These are phyloP conservation scores for Tricladium varicosporioides DNA, from an alignment of 2,329 filamentous ascomycete genomes.

Conservation along the genomic window DNA sequence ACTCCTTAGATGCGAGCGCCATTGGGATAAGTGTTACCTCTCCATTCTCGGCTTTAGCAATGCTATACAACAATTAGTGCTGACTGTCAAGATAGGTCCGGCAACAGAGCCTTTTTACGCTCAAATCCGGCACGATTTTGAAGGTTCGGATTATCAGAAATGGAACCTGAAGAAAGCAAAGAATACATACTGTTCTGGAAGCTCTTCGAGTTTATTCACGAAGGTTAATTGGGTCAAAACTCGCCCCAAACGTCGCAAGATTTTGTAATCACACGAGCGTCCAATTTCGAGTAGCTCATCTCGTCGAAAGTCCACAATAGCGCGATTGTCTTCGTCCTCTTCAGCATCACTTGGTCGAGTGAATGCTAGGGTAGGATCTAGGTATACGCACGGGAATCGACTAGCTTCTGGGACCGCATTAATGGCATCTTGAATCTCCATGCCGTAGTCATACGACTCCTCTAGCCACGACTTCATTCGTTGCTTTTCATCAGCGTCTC, in stretches of 20 bases:
- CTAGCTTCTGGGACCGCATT: slow-evolving; percentile 12
- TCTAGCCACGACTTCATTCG: slow-evolving; percentile 22
- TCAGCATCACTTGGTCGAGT: neutral
- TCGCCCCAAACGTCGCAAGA: slow-evolving; percentile 19
- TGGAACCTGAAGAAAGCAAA: no score
- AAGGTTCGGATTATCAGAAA: no score
- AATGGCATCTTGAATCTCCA: slow-evolving; percentile 17
- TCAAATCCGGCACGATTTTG: no score
- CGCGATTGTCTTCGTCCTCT: slow-evolving; percentile 5
- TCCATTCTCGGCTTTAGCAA: slow-evolving; percentile 10
- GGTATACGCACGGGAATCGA: slow-evolving; percentile 21
- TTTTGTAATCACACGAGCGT: slow-evolving; percentile 21
- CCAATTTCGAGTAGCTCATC: slow-evolving; percentile 24
- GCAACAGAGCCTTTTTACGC: no score
- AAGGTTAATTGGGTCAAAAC: slow-evolving; percentile 21
- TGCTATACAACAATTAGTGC: neutral
- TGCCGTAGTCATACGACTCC: slow-evolving; percentile 23
- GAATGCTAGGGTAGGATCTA: slow-evolving; percentile 21
- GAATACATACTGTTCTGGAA: slow-evolving; percentile 13
- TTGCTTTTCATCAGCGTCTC: slow-evolving; percentile 13
- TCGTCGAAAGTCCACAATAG: slow-evolving; percentile 16
- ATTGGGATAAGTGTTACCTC: slow-evolving; percentile 19
- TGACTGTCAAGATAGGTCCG: no score
- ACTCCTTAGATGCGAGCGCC: slow-evolving; percentile 12
- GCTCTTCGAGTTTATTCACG: slow-evolving; percentile 16